Percentiles rank a stretch among this genome's conserved stretches.
Conservation (phyloP, 306 rosid species). For the Vachellia pachyceras region DNA sequence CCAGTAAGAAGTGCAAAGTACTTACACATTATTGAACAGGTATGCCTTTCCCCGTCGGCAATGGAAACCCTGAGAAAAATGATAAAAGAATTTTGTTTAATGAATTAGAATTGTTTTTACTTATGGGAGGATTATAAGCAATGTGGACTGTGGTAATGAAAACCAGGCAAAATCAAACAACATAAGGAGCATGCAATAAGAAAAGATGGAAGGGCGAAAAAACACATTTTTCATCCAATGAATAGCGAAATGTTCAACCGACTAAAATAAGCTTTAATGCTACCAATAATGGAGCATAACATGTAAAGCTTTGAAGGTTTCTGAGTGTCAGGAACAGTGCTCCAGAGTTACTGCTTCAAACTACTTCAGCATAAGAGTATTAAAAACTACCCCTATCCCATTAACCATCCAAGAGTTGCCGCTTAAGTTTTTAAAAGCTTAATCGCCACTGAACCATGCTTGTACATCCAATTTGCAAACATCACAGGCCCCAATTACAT, state of each 20-base stretch:
- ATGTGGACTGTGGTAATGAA: not conserved
- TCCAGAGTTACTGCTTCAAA: not conserved
- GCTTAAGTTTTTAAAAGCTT: constrained; percentile 6
- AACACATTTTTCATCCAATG: not conserved
- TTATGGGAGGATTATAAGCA: constrained; percentile 37
- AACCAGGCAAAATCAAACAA: constrained; percentile 33
- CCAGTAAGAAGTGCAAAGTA: constrained; percentile 41
- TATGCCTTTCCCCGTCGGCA: constrained; percentile 85
- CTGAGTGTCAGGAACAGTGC: not conserved
- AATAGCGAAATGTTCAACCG: not conserved
- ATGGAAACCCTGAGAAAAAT: constrained; percentile 62
- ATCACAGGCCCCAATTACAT: constrained; percentile 1
- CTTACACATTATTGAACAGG: constrained; percentile 82
- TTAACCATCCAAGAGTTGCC: not conserved
- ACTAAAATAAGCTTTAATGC: not conserved
- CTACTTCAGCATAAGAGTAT: not conserved
- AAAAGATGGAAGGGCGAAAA: not conserved
- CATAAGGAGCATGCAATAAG: too few species aligned
- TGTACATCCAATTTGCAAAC: too few species aligned
- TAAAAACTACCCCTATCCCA: not conserved
- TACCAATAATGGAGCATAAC: not conserved
- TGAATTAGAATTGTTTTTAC: constrained; percentile 31
- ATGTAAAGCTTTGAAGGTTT: not conserved
- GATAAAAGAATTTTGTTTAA: constrained; percentile 29
- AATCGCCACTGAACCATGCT: too few species aligned